These are phyloP conservation scores for Coemansia sp. DNA, from an alignment of 192 early-diverging fungal genomes.

Conservation along the genomic window DNA sequence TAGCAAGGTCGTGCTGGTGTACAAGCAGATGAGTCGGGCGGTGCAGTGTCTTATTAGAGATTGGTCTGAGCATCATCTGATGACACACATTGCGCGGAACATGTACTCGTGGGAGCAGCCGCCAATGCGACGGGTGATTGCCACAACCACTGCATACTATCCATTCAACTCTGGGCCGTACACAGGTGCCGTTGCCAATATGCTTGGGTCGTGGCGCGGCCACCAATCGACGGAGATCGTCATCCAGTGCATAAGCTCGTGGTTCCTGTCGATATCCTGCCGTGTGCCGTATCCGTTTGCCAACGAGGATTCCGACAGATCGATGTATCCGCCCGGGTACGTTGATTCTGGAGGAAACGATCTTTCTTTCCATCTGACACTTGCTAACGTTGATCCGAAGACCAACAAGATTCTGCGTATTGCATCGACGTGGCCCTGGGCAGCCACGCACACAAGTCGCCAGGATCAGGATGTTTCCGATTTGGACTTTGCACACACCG, in stretches of 20 bases:
- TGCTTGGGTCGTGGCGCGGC: conserved; percentile 35
- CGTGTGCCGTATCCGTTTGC: conserved; percentile 45
- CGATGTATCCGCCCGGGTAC: conserved; percentile 32
- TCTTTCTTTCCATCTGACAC: conserved; percentile 44
- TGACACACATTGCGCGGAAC: conserved; percentile 51
- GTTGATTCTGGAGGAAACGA: conserved; percentile 38
- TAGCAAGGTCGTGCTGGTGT: conserved; percentile 46
- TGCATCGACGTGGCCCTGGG: conserved; percentile 53
- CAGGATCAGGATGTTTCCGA: conserved; percentile 16
- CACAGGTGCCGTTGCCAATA: conserved; percentile 33
- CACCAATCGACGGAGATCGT: conserved; percentile 46
- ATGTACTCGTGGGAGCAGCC: conserved; percentile 47
- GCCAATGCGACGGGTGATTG: conserved; percentile 36
- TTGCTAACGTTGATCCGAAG: conserved; percentile 43
- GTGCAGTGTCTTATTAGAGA: conserved; percentile 50
- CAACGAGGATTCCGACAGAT: conserved; percentile 25
- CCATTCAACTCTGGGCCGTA: conserved; percentile 44
- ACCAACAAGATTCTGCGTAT: conserved; percentile 36
- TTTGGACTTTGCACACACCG: not conserved
- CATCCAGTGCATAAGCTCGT: conserved; percentile 38
- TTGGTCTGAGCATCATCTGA: conserved; percentile 54
- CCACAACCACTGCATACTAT: conserved; percentile 40
- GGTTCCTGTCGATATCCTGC: conserved; percentile 49
- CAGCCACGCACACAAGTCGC: conserved; percentile 24
- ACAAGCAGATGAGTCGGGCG: conserved; percentile 43